Evolutionary conservation across 2,329 filamentous ascomycete genomes (phyloP), one percentile per base, ranked within the genome.

Genomic region (Botrytis cinerea): DNA sequence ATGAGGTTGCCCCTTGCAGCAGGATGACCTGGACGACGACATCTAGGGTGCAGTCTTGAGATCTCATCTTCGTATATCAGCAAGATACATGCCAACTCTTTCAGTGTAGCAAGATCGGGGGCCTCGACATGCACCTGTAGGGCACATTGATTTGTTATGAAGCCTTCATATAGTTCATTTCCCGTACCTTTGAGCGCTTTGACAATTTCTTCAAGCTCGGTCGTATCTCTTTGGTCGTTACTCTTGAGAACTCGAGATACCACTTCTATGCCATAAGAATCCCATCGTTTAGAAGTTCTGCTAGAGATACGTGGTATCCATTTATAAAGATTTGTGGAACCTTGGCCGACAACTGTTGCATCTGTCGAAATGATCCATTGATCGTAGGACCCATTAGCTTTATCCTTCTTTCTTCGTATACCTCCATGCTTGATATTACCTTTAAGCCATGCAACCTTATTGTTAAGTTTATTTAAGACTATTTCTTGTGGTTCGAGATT

Each of bases 11-110:
- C 54, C 7, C 28, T 38, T 59, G 74, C 59, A 28, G 67, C 72
- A 12, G 28, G 48, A 63, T 79, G 76, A 1, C 68, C 68, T 4
- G 75, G 77, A 14, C 75, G 73, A n/a, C 78, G 74, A 70, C 75
- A 78, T 62, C 66, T 69, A 18, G 79, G 76, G 46, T 79, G 78
- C 10, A 79, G 71, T 4, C 70, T 70, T 38, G 76, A 75, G 12
- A 79, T 78, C 32, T 78, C 73, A 20, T 78, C 73, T 72, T 80
- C 78, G 64, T 77, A 80, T n/a, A 80, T 64, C 2, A 80, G 16
- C 16, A 79, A 57, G 16, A 80, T 66, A 4, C 72, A n/a, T 1
- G 78, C 78, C 9, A 79, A 75, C 45, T 75, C 75, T 71, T 77
- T 74, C 35, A 77, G 40, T 10, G 75, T 73, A 16, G 70, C 63